A percentile compares a stretch with the other conserved stretches of the same genome.
These are phyloP conservation scores for Metschnikowia borealis DNA, from an alignment of 805 yeast species.

Conservation along the genomic window DNA sequence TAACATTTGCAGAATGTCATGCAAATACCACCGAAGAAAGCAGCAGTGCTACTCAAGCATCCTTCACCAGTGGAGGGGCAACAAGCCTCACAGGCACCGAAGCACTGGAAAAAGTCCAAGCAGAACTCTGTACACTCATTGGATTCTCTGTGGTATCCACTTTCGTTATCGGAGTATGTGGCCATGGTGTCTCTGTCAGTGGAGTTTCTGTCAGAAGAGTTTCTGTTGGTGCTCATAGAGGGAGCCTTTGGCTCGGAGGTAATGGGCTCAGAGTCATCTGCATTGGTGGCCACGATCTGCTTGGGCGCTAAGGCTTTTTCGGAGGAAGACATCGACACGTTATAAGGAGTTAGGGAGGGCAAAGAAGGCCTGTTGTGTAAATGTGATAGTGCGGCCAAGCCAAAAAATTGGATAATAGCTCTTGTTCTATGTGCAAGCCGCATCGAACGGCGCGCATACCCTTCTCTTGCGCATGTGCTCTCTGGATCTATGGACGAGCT, in stretches of 20 bases:
- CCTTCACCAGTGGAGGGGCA: conserved; percentile 43
- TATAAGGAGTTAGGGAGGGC: neutral
- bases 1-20: conserved; percentile 32
- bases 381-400: neutral
- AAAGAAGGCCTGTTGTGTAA: neutral
- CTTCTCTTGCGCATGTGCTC: conserved; percentile 2
- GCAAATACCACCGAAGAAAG: conserved; percentile 35
- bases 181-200: conserved; percentile 6
- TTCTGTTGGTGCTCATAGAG: conserved; percentile 12
- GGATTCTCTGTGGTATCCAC: conserved; percentile 36
- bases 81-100: conserved; percentile 37
- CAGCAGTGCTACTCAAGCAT: conserved; percentile 32
- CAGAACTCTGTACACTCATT: conserved; percentile 43
- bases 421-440: conserved; percentile 2
- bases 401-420: neutral
- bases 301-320: conserved; percentile 4
- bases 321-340: conserved; percentile 5
- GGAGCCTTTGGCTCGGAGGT: conserved; percentile 14
- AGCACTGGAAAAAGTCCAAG: conserved; percentile 34
- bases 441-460: conserved; percentile 3
- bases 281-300: conserved; percentile 8
- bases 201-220: conserved; percentile 6
- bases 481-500: conserved; percentile 12
- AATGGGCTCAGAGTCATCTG: conserved; percentile 9
- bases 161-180: conserved; percentile 15